Percentiles rank a stretch among this genome's conserved stretches.
phyloP scores from a whole-genome alignment of 1,284 basidiomycete species.

The Agroathelia rolfsii region DNA sequence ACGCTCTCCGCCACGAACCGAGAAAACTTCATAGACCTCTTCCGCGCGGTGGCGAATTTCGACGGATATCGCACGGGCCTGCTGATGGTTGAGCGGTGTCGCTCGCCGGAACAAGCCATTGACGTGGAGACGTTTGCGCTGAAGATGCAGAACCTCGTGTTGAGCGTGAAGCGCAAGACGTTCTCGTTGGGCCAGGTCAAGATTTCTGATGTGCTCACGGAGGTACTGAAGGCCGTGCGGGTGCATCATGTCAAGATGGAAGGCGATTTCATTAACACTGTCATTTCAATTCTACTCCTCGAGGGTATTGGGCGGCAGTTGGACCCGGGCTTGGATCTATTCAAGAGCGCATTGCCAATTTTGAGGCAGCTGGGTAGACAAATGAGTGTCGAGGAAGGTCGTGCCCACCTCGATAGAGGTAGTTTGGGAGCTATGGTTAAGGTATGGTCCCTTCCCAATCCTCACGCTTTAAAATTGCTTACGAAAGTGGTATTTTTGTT shows the following conservation, averaged over 20 bases:
- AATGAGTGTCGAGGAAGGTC: conserved; percentile 73
- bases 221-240: conserved; percentile 83
- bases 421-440: conserved; percentile 81
- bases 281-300: conserved; percentile 86
- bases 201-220: conserved; percentile 86
- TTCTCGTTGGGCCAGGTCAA: conserved; percentile 94
- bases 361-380: conserved; percentile 80
- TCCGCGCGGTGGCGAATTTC: conserved; percentile 91
- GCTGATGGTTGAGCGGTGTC: conserved; percentile 93
- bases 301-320: conserved; percentile 95
- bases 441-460: conserved; percentile 29
- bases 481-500: conserved; percentile 2
- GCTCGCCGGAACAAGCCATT: conserved; percentile 83
- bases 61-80: conserved; percentile 93
- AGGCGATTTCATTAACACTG: conserved; percentile 97
- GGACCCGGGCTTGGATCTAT: conserved; percentile 87
- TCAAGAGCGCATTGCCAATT: conserved; percentile 88
- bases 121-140: conserved; percentile 93
- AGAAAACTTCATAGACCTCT: conserved; percentile 92
- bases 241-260: conserved; percentile 98
- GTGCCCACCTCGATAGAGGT: conserved; percentile 52
- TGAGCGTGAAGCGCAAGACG: conserved; percentile 91
- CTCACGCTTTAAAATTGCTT: conserved; percentile 5
- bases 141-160: conserved; percentile 93
- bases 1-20: conserved; percentile 77